Conservation (phyloP, 805 yeast genomes). For the Starmerella floricola region DNA sequence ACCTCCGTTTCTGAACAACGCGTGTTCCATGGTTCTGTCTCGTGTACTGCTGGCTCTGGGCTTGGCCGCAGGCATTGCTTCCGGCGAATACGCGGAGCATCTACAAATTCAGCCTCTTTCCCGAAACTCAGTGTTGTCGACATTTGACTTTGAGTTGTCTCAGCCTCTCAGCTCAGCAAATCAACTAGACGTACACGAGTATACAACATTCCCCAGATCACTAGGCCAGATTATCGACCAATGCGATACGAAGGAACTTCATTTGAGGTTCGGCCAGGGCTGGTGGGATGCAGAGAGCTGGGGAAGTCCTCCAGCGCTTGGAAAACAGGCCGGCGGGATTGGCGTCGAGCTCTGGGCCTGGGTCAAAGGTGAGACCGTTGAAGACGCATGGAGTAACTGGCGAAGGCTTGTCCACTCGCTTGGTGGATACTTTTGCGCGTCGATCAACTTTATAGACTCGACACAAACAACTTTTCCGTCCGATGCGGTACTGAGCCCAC, state of each 20-base stretch:
- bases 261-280: constrained; percentile 81
- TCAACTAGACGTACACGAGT: constrained; percentile 16
- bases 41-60: neutral
- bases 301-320: constrained; percentile 70
- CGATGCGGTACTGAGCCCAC: constrained; percentile 23
- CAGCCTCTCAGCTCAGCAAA: constrained; percentile 8
- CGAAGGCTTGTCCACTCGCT: constrained; percentile 54
- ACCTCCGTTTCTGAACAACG: too few relatives aligned
- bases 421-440: constrained; percentile 91
- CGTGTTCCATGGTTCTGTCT: too few relatives aligned
- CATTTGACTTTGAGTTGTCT: constrained; percentile 46
- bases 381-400: constrained; percentile 58
- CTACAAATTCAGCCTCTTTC: constrained; percentile 59
- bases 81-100: constrained; percentile 45
- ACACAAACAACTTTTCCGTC: constrained; percentile 60
- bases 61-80: neutral
- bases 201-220: constrained; percentile 55
- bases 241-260: constrained; percentile 62
- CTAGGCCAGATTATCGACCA: constrained; percentile 62
- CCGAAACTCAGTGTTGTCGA: constrained; percentile 53
- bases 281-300: constrained; percentile 86
- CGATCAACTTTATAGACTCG: constrained; percentile 75
- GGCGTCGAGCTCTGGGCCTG: constrained; percentile 92
- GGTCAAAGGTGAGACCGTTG: constrained; percentile 48
- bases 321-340: constrained; percentile 71